A percentile compares a stretch with the other conserved stretches of the same genome.
Evolutionary conservation across 2,329 filamentous ascomycete genomes (phyloP).

Genomic region (Venturia carpophila): DNA sequence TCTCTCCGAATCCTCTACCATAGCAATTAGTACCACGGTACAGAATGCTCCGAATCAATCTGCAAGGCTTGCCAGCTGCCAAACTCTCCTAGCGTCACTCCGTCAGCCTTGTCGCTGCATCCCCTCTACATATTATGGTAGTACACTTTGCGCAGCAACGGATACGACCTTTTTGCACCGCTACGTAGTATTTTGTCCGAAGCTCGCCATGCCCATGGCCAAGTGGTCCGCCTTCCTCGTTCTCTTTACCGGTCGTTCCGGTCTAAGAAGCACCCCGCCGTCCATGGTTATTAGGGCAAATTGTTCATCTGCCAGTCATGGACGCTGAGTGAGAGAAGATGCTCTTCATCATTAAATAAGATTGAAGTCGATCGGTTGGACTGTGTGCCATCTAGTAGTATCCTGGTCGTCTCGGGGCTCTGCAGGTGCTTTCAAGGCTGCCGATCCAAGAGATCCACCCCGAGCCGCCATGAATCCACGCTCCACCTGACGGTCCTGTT

Average conservation of each 20-base stretch:
- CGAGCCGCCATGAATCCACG: neutral
- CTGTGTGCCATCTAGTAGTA: neutral
- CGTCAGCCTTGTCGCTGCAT: too few species aligned
- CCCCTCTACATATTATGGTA: too few species aligned
- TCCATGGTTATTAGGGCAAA: neutral
- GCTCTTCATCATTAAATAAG: too few species aligned
- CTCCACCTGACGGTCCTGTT: neutral
- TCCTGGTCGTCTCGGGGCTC: neutral
- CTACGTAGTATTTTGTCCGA: neutral
- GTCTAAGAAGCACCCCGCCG: neutral
- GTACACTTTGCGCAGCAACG: too few species aligned
- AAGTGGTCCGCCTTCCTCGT: neutral
- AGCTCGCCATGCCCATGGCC: neutral
- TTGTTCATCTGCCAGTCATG: neutral
- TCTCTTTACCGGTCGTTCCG: neutral
- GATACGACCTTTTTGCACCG: neutral
- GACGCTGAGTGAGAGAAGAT: too few species aligned
- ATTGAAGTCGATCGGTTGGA: neutral
- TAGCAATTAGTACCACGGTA: too few species aligned
- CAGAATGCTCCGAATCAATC: neutral
- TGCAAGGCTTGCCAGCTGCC: too few species aligned
- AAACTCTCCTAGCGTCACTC: too few species aligned
- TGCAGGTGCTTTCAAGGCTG: neutral
- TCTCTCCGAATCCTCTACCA: too few species aligned
- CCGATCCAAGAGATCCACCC: neutral